phyloP scores from a whole-genome alignment of 2,329 filamentous ascomycete species.

The Cryphonectria naterciae region DNA sequence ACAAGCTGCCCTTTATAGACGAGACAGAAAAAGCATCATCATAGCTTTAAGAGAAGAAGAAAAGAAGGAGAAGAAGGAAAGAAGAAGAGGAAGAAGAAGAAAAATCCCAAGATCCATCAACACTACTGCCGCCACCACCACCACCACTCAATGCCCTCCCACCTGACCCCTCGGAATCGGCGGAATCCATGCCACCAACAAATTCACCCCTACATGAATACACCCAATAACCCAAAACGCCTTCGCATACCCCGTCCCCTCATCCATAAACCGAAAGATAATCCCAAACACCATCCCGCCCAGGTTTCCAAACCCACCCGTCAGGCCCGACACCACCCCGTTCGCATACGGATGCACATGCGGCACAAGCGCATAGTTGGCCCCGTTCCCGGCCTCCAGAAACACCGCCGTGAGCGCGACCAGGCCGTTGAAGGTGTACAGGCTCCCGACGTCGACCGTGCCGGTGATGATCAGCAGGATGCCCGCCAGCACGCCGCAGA shows the following conservation, averaged over 20 bases:
- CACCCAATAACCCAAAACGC: slow-evolving; percentile 83
- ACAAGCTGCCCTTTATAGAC: too few relatives aligned
- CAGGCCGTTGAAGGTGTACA: slow-evolving; percentile 74
- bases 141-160: too few relatives aligned
- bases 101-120: too few relatives aligned
- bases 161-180: slow-evolving; percentile 60
- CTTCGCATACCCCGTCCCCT: slow-evolving; percentile 67
- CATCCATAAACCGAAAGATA: slow-evolving; percentile 73
- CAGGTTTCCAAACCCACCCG: slow-evolving; percentile 80
- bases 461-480: slow-evolving; percentile 65
- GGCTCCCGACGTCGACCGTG: slow-evolving; percentile 50
- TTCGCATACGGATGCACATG: slow-evolving; percentile 86
- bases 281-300: slow-evolving; percentile 85
- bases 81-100: too few relatives aligned
- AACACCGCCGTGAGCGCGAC: slow-evolving; percentile 80
- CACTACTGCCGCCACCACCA: too few relatives aligned
- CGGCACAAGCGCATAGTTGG: slow-evolving; percentile 84
- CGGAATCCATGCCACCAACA: slow-evolving; percentile 61
- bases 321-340: slow-evolving; percentile 74
- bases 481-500: slow-evolving; percentile 65
- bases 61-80: too few relatives aligned
- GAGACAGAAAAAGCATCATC: background rate
- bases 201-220: slow-evolving; percentile 71
- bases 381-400: slow-evolving; percentile 81
- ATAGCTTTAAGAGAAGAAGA: background rate